phyloP scores from a whole-genome alignment of 78 protist genomes.

The Ministeria vibrans region DNA sequence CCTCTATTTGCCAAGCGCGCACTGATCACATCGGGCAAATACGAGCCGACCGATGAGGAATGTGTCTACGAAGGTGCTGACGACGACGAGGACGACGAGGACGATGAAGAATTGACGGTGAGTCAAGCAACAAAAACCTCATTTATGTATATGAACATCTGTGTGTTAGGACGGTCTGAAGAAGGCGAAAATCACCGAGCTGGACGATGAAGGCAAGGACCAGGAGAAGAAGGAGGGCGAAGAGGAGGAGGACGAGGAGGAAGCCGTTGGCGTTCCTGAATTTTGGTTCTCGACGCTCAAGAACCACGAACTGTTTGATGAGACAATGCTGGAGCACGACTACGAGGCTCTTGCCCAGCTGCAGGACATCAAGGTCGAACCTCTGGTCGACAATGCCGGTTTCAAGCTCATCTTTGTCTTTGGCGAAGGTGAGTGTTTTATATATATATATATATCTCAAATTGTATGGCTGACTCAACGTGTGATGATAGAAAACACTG shows the following conservation, averaged over 20 bases:
- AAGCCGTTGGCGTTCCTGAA: constrained; percentile 21
- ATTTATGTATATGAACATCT: no score
- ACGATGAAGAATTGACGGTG: neutral
- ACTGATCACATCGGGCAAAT: neutral
- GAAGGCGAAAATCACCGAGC: neutral
- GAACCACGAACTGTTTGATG: neutral
- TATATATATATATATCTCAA: no score
- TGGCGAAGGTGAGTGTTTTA: constrained; percentile 41
- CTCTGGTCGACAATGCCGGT: constrained; percentile 9
- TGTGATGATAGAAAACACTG: no score
- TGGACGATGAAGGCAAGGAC: constrained; percentile 4
- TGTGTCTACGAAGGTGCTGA: neutral
- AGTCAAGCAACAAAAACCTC: no score
- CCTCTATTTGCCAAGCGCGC: constrained; percentile 14
- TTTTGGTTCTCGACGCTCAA: constrained; percentile 16
- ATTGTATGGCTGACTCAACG: no score
- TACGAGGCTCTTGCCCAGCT: neutral
- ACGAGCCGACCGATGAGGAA: constrained; percentile 11
- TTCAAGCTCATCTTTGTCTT: constrained; percentile 42
- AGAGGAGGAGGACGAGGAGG: neutral
- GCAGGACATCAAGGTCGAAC: neutral
- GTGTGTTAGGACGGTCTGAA: neutral
- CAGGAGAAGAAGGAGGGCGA: neutral
- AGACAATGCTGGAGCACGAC: neutral
- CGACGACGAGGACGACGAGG: constrained; percentile 16